These are phyloP conservation scores for Thermothelomyces thermophilus DNA, from an alignment of 2,329 filamentous ascomycete genomes.

Conservation along the genomic window DNA sequence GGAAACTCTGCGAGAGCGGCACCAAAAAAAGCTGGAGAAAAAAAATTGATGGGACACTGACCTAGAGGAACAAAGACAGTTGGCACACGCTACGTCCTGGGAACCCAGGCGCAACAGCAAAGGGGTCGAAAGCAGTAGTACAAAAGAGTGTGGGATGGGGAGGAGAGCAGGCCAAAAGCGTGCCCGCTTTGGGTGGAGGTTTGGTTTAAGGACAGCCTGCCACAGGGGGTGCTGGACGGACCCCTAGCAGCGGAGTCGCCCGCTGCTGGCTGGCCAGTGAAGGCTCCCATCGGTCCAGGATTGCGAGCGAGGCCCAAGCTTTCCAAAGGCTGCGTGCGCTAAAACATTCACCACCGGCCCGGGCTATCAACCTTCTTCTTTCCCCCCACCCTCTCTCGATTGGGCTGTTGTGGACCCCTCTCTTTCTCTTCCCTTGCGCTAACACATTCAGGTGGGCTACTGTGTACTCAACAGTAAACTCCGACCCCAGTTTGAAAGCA, in stretches of 20 bases:
- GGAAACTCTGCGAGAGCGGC: background rate
- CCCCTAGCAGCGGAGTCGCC: slow-evolving; percentile 18
- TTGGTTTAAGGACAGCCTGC: slow-evolving; percentile 24
- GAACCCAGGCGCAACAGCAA: slow-evolving; percentile 39
- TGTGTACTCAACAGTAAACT: no score
- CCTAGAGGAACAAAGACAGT: slow-evolving; percentile 30
- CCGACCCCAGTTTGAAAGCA: background rate
- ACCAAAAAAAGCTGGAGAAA: slow-evolving; percentile 5
- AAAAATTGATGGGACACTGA: slow-evolving; percentile 23
- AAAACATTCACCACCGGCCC: slow-evolving; percentile 17
- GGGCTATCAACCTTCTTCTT: no score
- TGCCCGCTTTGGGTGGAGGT: slow-evolving; percentile 24
- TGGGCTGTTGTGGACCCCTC: slow-evolving; percentile 19
- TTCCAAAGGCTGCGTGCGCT: slow-evolving; percentile 17
- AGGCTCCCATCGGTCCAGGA: slow-evolving; percentile 7
- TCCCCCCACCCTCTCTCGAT: slow-evolving; percentile 18
- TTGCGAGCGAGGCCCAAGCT: background rate
- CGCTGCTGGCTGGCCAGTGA: slow-evolving; percentile 13
- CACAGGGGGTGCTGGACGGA: slow-evolving; percentile 3
- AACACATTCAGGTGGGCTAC: slow-evolving; percentile 6
- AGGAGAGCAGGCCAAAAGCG: slow-evolving; percentile 15
- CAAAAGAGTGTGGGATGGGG: slow-evolving; percentile 6
- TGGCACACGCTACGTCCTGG: slow-evolving; percentile 39
- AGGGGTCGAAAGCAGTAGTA: slow-evolving; percentile 26
- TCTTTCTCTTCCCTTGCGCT: slow-evolving; percentile 1